phyloP scores from a whole-genome alignment of 176 grass and related monocot genomes.

The Coix lacrymajobi region DNA sequence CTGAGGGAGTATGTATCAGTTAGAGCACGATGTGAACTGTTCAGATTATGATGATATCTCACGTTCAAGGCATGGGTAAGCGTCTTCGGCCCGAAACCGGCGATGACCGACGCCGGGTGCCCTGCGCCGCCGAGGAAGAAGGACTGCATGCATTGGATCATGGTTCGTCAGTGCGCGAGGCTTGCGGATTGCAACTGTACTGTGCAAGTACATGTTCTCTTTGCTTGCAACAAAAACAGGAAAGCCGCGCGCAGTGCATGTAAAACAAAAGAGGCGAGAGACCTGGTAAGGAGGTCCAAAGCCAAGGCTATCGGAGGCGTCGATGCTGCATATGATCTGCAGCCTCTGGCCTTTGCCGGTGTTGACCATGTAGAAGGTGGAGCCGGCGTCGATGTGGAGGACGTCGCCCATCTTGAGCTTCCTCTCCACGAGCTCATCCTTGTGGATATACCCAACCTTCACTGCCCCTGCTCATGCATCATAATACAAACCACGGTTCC shows the following conservation, averaged over 20 bases:
- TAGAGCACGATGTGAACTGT: neutral
- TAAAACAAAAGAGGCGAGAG: slow-evolving; percentile 23
- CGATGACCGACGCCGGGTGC: slow-evolving; percentile 38
- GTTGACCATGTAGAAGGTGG: slow-evolving; percentile 91
- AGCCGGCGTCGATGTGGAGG: slow-evolving; percentile 73
- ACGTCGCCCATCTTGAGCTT: slow-evolving; percentile 88
- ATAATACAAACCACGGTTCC: neutral
- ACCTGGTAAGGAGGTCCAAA: slow-evolving; percentile 65
- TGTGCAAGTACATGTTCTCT: neutral
- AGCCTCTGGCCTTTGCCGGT: slow-evolving; percentile 64
- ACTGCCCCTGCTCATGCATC: slow-evolving; percentile 48
- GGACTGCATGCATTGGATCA: slow-evolving; percentile 39
- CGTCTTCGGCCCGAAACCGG: slow-evolving; percentile 53
- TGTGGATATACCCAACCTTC: slow-evolving; percentile 70
- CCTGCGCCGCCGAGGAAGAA: slow-evolving; percentile 67
- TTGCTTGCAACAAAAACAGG: neutral
- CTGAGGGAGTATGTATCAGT: neutral
- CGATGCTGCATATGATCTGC: slow-evolving; percentile 79
- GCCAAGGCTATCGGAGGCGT: slow-evolving; percentile 69
- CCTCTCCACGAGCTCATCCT: slow-evolving; percentile 63
- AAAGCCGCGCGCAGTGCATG: neutral
- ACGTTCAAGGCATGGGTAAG: slow-evolving; percentile 75
- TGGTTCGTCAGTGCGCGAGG: neutral
- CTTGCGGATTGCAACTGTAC: neutral
- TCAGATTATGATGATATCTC: slow-evolving; percentile 27